Base-by-base conservation (phyloP, 1,284 basidiomycete species). In the Phlebopus sp. region DNA sequence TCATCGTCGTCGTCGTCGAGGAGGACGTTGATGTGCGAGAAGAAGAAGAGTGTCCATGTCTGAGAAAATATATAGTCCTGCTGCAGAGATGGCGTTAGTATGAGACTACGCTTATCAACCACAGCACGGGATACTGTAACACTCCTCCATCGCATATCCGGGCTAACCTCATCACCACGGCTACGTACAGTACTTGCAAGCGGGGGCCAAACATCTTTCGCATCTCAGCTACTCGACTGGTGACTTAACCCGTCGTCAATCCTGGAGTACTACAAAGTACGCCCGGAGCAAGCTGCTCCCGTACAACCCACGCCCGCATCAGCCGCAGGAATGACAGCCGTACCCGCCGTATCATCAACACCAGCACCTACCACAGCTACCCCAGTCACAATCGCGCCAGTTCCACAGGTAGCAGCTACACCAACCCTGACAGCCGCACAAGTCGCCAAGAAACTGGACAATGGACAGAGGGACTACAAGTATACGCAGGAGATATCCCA, bases 401-500 rank as follows among this genome's bases (percentile, higher is more conserved):
- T 57, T 39, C 30, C 37, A 38, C 37, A 25, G n/a, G 14, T 39
- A 15, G 25, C 37, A 15, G 15, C 52, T 40, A 35, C 49, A 21
- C 37, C 35, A 2, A 50, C 58, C 38, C 2, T 44, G 23, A 7
- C 46, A 1, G 9, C 27, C 27, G 37, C n/a, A 11, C 59, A 60
- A 11, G 37, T 49, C 25, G 2, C 2, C 42, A 64, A 56, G 39
- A 56, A 50, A 55, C 48, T 31, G 18, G 58, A 66, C 34, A 43
- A 50, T 59, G 63, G 52, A 35, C 66, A 60, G 38, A 60, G 59
- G 23, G 84, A 86, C 53, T 86, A 85, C 72, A 83, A 82, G 57
- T 88, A 88, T 60, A 72, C 77, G 1, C 78, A 79, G 46, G 87
- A 91, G 63, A 90, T 91, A n/a, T 78, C 86, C 14, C 88, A 90